phyloP scores from a whole-genome alignment of 805 yeast genomes.

The Spathaspora gorwiae region DNA sequence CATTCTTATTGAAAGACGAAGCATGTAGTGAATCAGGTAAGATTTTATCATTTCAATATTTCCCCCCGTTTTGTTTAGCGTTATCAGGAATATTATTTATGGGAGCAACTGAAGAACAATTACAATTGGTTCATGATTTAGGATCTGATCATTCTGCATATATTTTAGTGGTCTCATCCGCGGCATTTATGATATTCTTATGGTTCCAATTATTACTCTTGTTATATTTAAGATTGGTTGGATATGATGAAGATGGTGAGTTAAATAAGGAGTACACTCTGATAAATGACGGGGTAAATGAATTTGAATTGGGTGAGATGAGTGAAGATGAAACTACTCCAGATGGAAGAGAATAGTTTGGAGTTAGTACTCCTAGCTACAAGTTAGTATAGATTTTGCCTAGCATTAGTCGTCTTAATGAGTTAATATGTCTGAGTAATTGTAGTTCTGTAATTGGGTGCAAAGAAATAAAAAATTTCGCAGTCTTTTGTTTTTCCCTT shows the following conservation, averaged over 20 bases:
- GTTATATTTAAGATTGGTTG: slow-evolving; percentile 48
- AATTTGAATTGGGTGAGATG: slow-evolving; percentile 34
- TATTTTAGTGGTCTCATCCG: slow-evolving; percentile 63
- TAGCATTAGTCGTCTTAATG: no score
- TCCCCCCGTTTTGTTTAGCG: slow-evolving; percentile 78
- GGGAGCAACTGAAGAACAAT: slow-evolving; percentile 91
- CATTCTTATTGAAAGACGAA: slow-evolving; percentile 67
- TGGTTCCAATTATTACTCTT: slow-evolving; percentile 61
- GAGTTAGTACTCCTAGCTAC: no score
- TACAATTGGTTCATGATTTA: slow-evolving; percentile 60
- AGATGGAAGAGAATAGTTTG: neutral
- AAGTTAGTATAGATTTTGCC: no score
- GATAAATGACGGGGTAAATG: slow-evolving; percentile 17
- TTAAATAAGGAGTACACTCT: slow-evolving; percentile 13
- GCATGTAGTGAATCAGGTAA: slow-evolving; percentile 35
- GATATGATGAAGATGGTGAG: slow-evolving; percentile 39
- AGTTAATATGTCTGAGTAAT: neutral
- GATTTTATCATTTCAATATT: slow-evolving; percentile 71
- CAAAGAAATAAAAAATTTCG: neutral
- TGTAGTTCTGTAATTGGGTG: neutral
- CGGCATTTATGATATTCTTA: slow-evolving; percentile 66
- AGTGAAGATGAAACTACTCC: slow-evolving; percentile 16
- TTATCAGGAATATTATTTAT: slow-evolving; percentile 79
- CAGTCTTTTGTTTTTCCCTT: no score
- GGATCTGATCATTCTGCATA: slow-evolving; percentile 87